These are phyloP conservation scores for Amborella trichopoda DNA, from an alignment of 164 flowering plant genomes.

Conservation along the genomic window DNA sequence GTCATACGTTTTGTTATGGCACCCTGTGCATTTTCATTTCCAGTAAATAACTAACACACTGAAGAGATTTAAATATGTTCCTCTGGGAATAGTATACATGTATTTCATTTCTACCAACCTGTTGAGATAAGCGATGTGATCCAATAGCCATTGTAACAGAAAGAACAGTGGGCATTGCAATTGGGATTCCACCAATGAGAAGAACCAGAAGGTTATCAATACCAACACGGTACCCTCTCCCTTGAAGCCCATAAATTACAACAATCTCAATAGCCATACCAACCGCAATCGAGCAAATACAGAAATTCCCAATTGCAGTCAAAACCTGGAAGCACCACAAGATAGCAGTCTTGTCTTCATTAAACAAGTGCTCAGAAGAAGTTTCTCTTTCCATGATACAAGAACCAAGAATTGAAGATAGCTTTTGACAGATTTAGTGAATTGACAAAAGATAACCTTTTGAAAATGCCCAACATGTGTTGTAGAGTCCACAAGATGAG, in stretches of 20 bases:
- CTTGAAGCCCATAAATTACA: constrained; percentile 38
- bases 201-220: constrained; percentile 64
- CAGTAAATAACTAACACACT: background rate
- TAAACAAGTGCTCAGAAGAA: background rate
- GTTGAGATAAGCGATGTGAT: constrained; percentile 63
- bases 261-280: constrained; percentile 61
- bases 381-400: background rate
- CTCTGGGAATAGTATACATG: background rate
- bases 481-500: constrained; percentile 74
- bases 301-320: constrained; percentile 72
- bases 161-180: constrained; percentile 82
- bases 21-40: constrained; percentile 28
- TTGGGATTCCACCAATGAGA: constrained; percentile 80
- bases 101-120: constrained; percentile 27
- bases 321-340: constrained; percentile 35
- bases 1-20: constrained; percentile 87
- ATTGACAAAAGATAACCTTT: constrained; percentile 25
- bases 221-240: constrained; percentile 34
- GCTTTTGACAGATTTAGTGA: background rate
- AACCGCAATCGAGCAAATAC: constrained; percentile 62
- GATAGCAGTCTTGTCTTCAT: background rate
- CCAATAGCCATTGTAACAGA: constrained; percentile 85
- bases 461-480: constrained; percentile 76
- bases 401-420: background rate
- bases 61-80: background rate